Base-by-base conservation (phyloP, 331 rosid species). In the Cydonia oblonga region DNA sequence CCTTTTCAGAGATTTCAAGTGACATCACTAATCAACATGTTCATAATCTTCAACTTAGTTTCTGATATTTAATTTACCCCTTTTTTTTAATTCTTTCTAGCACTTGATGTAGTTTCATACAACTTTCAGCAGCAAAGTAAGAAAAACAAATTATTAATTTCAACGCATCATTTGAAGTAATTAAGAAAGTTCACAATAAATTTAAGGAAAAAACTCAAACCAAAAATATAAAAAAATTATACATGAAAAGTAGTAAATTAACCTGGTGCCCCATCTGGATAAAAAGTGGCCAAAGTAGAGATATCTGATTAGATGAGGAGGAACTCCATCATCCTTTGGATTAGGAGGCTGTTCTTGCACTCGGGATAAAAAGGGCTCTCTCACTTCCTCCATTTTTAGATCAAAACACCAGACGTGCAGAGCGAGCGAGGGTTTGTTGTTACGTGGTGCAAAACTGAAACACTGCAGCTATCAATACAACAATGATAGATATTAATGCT, bases 221-320 rank as follows among this genome's bases (percentile, higher is more conserved):
- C 28, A 5, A 68, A 46, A 7, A 49, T 5, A 23, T 0, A 29
- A 9, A n/a, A 69, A 25, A 33, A 71, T 5, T 51, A 51, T 1
- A 76, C 4, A 19, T 10, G 26, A 54, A 15, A n/a, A 42, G 6
- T 18, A n/a, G 66, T 28, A 33, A 9, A 46, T 5, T 20, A 66
- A 75, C 98, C 97, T 93, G 78, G 97, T 82, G 53, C 90, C 90
- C 97, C 97, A 93, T 90, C 97, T 85, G 62, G 97, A 84, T 66
- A 90, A 81, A 79, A 90, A 93, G 76, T 93, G 92, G 14, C 76
- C 98, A 71, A 73, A 54, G 78, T 93, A 93, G 16, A 93, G 79
- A 53, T 75, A 32, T 57, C 78, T 80, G 84, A 89, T 79, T 0
- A 87, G 75, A 78, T 79, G 63, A 57, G 87, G 68, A 22, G 90